Conservation (phyloP, 345 rosid species). For the Adansonia digitata region DNA sequence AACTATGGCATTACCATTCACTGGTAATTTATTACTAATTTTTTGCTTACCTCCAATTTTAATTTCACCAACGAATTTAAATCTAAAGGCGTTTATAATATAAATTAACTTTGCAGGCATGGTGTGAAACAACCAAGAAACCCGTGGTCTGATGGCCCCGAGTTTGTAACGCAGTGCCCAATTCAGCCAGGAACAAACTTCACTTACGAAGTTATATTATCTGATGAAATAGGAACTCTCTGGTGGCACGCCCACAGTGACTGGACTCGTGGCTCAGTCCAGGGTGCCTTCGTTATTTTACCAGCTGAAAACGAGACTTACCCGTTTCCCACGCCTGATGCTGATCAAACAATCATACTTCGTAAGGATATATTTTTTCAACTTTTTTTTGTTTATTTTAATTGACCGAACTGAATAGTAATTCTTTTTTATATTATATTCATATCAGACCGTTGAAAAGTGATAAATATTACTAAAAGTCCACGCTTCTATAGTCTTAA, state of each 20-base stretch:
- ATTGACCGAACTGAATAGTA: no score
- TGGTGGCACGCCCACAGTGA: slow-evolving; percentile 61
- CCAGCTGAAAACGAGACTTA: slow-evolving; percentile 21
- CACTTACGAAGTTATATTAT: slow-evolving; percentile 29
- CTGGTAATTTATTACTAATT: background rate
- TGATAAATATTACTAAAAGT: no score
- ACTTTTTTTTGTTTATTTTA: no score
- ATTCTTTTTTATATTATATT: no score
- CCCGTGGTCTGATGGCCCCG: slow-evolving; percentile 55
- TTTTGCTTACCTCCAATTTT: background rate
- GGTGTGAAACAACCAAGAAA: slow-evolving; percentile 45
- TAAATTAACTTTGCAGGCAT: background rate
- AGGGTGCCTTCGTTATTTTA: slow-evolving; percentile 31
- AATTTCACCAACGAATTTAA: no score
- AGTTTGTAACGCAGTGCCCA: slow-evolving; percentile 43
- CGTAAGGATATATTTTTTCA: background rate
- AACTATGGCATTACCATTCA: slow-evolving; percentile 32
- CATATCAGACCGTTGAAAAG: no score
- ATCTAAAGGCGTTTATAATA: no score
- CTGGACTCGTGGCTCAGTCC: slow-evolving; percentile 37
- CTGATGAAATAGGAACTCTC: slow-evolving; percentile 35
- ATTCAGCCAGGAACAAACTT: slow-evolving; percentile 36
- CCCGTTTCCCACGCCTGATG: slow-evolving; percentile 27
- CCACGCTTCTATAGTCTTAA: no score
- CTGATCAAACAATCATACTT: slow-evolving; percentile 29